A percentile compares a stretch with the other conserved stretches of the same genome.
phyloP scores from a whole-genome alignment of 2,329 filamentous ascomycete species.

The Xylariaceae sp. region DNA sequence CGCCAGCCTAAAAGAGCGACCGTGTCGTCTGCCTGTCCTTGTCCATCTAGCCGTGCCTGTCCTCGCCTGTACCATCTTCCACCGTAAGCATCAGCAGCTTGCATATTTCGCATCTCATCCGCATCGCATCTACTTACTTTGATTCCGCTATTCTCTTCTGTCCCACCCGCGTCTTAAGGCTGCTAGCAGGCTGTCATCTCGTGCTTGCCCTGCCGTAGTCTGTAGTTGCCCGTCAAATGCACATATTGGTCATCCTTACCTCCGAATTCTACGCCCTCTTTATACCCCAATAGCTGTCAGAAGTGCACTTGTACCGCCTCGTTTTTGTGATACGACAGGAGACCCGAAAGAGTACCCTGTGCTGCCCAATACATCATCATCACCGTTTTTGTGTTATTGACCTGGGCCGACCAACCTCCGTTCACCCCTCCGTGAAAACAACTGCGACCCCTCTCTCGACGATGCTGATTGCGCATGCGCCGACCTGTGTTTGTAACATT shows the following conservation, averaged over 20 bases:
- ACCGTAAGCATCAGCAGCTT: too few species aligned
- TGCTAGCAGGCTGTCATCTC: too few species aligned
- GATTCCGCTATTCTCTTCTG: too few species aligned
- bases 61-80: too few species aligned
- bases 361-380: slow-evolving; percentile 21
- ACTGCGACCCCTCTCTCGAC: too few species aligned
- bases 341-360: slow-evolving; percentile 14
- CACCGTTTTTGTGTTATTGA: slow-evolving; percentile 2
- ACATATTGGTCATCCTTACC: slow-evolving; percentile 2
- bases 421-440: background rate
- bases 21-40: background rate
- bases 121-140: too few species aligned
- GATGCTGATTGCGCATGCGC: too few species aligned
- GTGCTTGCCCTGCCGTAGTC: background rate
- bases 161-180: too few species aligned
- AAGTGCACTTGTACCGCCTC: slow-evolving; percentile 22
- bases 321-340: slow-evolving; percentile 24
- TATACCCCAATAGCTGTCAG: slow-evolving; percentile 3
- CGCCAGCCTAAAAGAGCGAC: background rate
- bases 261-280: slow-evolving; percentile 4
- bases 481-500: too few species aligned
- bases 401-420: slow-evolving; percentile 6
- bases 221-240: slow-evolving; percentile 7
- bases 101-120: too few species aligned
- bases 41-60: too few species aligned